Evolutionary conservation across 164 flowering plant genomes (phyloP).

Genomic region (Liriodendron chinense): DNA sequence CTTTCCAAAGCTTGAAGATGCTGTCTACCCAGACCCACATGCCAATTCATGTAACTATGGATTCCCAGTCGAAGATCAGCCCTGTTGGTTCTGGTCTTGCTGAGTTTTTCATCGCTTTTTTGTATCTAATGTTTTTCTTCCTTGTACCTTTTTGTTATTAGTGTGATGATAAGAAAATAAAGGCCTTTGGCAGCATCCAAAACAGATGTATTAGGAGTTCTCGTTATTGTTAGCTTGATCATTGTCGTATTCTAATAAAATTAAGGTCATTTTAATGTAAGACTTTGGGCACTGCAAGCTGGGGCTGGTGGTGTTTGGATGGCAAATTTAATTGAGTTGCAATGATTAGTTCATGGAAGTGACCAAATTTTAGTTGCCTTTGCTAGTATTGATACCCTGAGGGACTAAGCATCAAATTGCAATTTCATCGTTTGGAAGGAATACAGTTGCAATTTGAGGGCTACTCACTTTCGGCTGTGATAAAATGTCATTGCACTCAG

Average conservation of each 20-base stretch:
- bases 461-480: too few relatives aligned
- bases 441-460: too few relatives aligned
- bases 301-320: too few relatives aligned
- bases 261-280: not conserved
- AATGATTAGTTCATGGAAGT: too few relatives aligned
- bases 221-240: not conserved
- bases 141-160: not conserved
- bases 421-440: too few relatives aligned
- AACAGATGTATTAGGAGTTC: not conserved
- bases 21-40: conserved; percentile 34
- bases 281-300: not conserved
- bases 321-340: too few relatives aligned
- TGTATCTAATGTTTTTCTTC: not conserved
- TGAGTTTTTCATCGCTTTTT: not conserved
- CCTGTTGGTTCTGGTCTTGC: conserved; percentile 61
- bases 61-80: conserved; percentile 53
- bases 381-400: too few relatives aligned
- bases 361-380: too few relatives aligned
- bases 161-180: not conserved
- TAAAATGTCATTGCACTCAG: too few relatives aligned
- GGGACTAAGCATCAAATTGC: too few relatives aligned
- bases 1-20: conserved; percentile 51
- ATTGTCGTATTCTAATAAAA: not conserved
- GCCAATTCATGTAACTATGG: conserved; percentile 45
- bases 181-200: not conserved